These are phyloP conservation scores for Apiospora hydei DNA, from an alignment of 2,329 filamentous ascomycete species.

Conservation along the genomic window DNA sequence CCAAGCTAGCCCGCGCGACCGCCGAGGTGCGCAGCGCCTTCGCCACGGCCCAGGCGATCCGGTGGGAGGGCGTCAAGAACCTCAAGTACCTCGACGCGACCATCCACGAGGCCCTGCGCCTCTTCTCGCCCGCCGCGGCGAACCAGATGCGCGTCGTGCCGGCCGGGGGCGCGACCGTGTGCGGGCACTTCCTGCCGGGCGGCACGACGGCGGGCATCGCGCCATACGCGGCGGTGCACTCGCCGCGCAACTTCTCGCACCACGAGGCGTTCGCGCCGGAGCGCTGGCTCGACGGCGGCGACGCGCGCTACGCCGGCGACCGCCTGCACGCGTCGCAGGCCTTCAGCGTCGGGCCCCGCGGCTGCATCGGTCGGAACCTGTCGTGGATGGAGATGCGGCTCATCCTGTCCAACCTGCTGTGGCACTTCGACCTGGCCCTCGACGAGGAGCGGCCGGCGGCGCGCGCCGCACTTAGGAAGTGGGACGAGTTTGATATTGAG, in stretches of 20 bases:
- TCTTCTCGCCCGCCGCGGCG: slow-evolving; percentile 41
- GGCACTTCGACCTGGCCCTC: slow-evolving; percentile 42
- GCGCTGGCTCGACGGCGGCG: slow-evolving; percentile 36
- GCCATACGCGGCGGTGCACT: background rate
- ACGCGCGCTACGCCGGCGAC: slow-evolving; percentile 36
- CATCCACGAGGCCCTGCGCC: slow-evolving; percentile 47
- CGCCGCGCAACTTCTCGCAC: slow-evolving; percentile 39
- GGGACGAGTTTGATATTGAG: slow-evolving; percentile 19
- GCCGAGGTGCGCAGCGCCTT: slow-evolving; percentile 47
- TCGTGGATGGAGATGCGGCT: slow-evolving; percentile 47
- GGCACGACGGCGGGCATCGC: slow-evolving; percentile 12
- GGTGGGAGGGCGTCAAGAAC: slow-evolving; percentile 34
- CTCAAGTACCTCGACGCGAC: slow-evolving; percentile 45
- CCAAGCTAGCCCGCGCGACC: slow-evolving; percentile 32
- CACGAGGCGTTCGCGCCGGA: slow-evolving; percentile 44
- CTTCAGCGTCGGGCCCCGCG: slow-evolving; percentile 40
- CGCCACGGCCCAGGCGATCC: slow-evolving; percentile 42
- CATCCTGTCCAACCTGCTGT: slow-evolving; percentile 42
- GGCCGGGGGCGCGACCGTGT: slow-evolving; percentile 25
- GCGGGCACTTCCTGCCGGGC: slow-evolving; percentile 22
- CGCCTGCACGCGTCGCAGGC: slow-evolving; percentile 36
- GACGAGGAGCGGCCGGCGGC: background rate
- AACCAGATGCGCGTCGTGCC: slow-evolving; percentile 26
- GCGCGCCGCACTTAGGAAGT: background rate
- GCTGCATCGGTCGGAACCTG: slow-evolving; percentile 43